Evolutionary conservation across 169 alveolate species (phyloP).

Genomic region (Eimeria zaria): DNA sequence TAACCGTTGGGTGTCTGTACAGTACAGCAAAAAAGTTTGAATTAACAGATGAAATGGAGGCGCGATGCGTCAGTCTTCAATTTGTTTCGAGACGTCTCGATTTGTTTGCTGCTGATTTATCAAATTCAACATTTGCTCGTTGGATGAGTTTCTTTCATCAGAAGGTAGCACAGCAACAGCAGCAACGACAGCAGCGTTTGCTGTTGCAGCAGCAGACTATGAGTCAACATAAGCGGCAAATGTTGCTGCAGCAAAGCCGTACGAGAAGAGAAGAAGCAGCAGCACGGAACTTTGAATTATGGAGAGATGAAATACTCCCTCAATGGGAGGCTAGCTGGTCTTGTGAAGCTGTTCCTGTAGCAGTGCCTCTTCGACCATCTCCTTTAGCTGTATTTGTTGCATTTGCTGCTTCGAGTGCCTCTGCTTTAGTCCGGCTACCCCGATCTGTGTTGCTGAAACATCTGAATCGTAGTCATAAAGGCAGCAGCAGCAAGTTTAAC

Average conservation of each 20-base stretch:
- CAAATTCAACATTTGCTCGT: conserved; percentile 15
- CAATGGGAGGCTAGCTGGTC: conserved; percentile 74
- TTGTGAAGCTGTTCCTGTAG: conserved; percentile 52
- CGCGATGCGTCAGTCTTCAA: conserved; percentile 66
- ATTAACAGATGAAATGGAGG: conserved; percentile 65
- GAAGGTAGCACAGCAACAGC: conserved; percentile 68
- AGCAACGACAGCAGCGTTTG: conserved; percentile 41
- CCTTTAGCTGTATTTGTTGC: conserved; percentile 35
- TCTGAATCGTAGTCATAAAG: conserved; percentile 30
- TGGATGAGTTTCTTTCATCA: conserved; percentile 55
- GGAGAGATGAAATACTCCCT: conserved; percentile 68
- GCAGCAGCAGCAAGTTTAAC: background rate
- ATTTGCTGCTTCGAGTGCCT: conserved; percentile 16
- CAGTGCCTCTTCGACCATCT: conserved; percentile 18
- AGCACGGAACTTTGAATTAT: conserved; percentile 21
- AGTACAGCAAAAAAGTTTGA: conserved; percentile 42
- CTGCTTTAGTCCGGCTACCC: conserved; percentile 6
- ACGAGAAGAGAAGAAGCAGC: conserved; percentile 41
- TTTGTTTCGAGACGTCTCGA: conserved; percentile 36
- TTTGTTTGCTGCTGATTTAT: conserved; percentile 20
- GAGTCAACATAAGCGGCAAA: conserved; percentile 12
- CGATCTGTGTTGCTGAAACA: conserved; percentile 30
- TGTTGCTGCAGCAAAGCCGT: conserved; percentile 15
- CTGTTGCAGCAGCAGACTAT: conserved; percentile 31
- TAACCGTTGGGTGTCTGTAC: conserved; percentile 69